These are phyloP conservation scores for Aspergillus bombycis DNA, from an alignment of 2,329 filamentous ascomycete genomes.

Conservation along the genomic window DNA sequence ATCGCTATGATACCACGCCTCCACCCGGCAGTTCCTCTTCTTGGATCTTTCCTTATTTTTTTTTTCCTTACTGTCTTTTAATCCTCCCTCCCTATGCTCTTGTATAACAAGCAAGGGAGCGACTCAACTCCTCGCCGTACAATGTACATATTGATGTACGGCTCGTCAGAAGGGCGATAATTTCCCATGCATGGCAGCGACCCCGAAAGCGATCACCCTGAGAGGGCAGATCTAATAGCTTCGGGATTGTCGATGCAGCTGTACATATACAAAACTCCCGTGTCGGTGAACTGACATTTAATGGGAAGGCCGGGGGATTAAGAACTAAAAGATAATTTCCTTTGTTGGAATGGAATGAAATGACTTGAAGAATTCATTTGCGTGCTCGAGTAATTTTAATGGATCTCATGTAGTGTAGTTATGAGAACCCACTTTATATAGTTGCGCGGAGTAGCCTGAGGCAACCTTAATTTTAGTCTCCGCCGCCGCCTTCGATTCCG, in stretches of 20 bases:
- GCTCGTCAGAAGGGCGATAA: slow-evolving; percentile 24
- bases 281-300: slow-evolving; percentile 27
- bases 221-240: slow-evolving; percentile 13
- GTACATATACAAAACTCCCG: slow-evolving; percentile 35
- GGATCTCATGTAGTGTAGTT: background rate
- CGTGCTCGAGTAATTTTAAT: background rate
- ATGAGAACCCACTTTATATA: background rate
- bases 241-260: slow-evolving; percentile 27
- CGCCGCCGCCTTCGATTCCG: slow-evolving; percentile 18
- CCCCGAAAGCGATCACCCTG: slow-evolving; percentile 15
- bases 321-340: slow-evolving; percentile 33
- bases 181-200: slow-evolving; percentile 17
- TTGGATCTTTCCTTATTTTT: slow-evolving; percentile 30
- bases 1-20: slow-evolving; percentile 28
- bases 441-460: background rate
- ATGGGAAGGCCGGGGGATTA: slow-evolving; percentile 20
- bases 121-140: slow-evolving; percentile 27
- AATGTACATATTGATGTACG: slow-evolving; percentile 32
- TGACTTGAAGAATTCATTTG: background rate
- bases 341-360: slow-evolving; percentile 33
- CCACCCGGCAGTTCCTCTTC: slow-evolving; percentile 29
- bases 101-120: slow-evolving; percentile 34
- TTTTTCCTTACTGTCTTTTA: slow-evolving; percentile 35
- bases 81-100: slow-evolving; percentile 29
- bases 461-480: background rate